Evolutionary conservation across 1,284 basidiomycete genomes (phyloP).

Genomic region (Cerrena zonata): DNA sequence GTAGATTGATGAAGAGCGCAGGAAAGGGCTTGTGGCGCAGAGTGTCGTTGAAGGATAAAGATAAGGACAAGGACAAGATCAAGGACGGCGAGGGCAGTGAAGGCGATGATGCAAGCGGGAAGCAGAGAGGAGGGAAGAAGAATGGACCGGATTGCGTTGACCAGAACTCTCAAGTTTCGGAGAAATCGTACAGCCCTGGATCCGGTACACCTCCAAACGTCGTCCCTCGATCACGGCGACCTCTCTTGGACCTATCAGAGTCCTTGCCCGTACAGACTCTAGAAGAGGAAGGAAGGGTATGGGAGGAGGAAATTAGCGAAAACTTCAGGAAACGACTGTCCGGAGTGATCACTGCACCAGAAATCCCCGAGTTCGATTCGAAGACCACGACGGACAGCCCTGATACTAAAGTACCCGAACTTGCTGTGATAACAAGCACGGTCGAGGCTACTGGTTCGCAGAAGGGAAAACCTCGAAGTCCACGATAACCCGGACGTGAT

Average conservation of each 20-base stretch:
- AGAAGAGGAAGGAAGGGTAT: conserved; percentile 14
- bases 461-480: neutral
- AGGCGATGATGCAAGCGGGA: conserved; percentile 3
- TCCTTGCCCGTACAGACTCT: neutral
- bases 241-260: neutral
- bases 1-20: conserved; percentile 24
- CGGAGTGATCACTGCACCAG: neutral
- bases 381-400: neutral
- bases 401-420: too few relatives aligned
- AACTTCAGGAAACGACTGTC: conserved; percentile 9
- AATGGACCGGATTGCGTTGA: neutral
- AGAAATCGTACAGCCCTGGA: neutral
- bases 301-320: conserved; percentile 12
- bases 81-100: conserved; percentile 5
- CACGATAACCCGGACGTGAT: too few relatives aligned
- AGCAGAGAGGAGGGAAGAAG: conserved; percentile 1
- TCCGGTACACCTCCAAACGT: neutral
- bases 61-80: neutral
- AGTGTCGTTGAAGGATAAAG: conserved; percentile 18
- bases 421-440: neutral
- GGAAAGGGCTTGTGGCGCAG: conserved; percentile 23
- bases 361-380: neutral
- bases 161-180: neutral
- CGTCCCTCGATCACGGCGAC: conserved; percentile 2
- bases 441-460: neutral